These are phyloP conservation scores for Iris pallida DNA, from an alignment of 116 monocot species.

Conservation along the genomic window DNA sequence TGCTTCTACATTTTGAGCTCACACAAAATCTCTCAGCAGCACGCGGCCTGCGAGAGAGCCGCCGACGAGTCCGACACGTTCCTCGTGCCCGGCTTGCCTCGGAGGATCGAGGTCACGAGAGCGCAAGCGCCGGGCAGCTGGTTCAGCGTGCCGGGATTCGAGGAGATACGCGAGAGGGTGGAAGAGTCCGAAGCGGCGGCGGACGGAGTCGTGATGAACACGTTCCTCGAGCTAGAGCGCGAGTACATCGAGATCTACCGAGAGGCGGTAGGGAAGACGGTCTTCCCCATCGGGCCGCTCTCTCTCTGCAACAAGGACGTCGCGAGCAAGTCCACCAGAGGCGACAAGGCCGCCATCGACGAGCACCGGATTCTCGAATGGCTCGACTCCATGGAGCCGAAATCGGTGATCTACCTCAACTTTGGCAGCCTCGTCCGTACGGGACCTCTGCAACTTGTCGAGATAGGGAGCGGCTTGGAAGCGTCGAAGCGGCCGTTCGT, in stretches of 20 bases:
- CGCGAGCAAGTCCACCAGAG: constrained; percentile 10
- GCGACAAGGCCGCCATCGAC: constrained; percentile 10
- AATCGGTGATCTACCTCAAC: constrained; percentile 23
- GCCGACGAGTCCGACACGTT: constrained; percentile 18
- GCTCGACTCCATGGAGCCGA: constrained; percentile 15
- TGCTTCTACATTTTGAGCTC: constrained; percentile 21
- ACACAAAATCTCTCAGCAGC: constrained; percentile 4
- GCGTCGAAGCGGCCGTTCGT: constrained; percentile 3
- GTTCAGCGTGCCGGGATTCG: neutral
- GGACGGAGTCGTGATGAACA: constrained; percentile 17
- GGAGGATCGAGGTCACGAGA: constrained; percentile 20
- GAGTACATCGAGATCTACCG: constrained; percentile 13
- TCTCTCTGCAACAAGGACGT: constrained; percentile 13
- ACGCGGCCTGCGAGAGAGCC: constrained; percentile 12
- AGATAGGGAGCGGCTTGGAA: constrained; percentile 10
- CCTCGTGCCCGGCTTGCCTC: constrained; percentile 24
- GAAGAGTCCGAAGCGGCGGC: constrained; percentile 11
- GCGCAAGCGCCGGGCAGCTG: constrained; percentile 17
- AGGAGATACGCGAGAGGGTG: constrained; percentile 3
- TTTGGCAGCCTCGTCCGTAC: neutral
- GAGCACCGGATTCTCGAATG: constrained; percentile 7
- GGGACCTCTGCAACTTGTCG: neutral
- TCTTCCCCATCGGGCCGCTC: constrained; percentile 30
- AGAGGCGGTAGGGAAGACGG: constrained; percentile 10
- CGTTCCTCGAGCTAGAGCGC: constrained; percentile 18